Percentiles rank a stretch among this genome's conserved stretches.
These are phyloP conservation scores for Spinacia oleracea DNA, from an alignment of 179 eudicot species.

Conservation along the genomic window DNA sequence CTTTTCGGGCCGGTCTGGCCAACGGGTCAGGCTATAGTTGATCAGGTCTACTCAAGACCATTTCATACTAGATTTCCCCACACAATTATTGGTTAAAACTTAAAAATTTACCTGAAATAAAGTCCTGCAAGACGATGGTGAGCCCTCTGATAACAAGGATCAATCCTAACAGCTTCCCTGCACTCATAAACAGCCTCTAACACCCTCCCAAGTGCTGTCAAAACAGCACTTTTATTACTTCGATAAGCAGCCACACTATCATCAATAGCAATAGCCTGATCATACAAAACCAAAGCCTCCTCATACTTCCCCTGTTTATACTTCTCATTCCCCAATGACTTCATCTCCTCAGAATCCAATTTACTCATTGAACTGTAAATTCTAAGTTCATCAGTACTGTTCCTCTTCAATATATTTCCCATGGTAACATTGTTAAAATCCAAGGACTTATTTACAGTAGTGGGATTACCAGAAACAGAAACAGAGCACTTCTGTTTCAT, in stretches of 20 bases:
- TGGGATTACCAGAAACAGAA: constrained; percentile 1
- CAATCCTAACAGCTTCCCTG: constrained; percentile 54
- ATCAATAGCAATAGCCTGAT: constrained; percentile 50
- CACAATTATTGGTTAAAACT: too few species aligned
- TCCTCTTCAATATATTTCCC: constrained; percentile 38
- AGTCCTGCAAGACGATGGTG: constrained; percentile 63
- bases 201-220: constrained; percentile 59
- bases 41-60: too few species aligned
- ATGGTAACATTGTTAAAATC: constrained; percentile 25
- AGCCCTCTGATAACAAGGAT: constrained; percentile 58
- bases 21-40: too few species aligned
- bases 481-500: constrained; percentile 28
- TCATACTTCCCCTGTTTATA: constrained; percentile 58
- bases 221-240: constrained; percentile 61
- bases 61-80: background rate
- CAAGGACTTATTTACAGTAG: constrained; percentile 5
- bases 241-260: constrained; percentile 52
- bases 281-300: constrained; percentile 60
- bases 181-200: constrained; percentile 58
- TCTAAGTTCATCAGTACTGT: constrained; percentile 22
- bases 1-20: too few species aligned
- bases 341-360: constrained; percentile 51
- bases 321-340: constrained; percentile 56
- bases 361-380: constrained; percentile 30
- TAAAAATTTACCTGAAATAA: constrained; percentile 59